phyloP scores from a whole-genome alignment of 2,329 filamentous ascomycete genomes.

The Escovopsis weberi region DNA sequence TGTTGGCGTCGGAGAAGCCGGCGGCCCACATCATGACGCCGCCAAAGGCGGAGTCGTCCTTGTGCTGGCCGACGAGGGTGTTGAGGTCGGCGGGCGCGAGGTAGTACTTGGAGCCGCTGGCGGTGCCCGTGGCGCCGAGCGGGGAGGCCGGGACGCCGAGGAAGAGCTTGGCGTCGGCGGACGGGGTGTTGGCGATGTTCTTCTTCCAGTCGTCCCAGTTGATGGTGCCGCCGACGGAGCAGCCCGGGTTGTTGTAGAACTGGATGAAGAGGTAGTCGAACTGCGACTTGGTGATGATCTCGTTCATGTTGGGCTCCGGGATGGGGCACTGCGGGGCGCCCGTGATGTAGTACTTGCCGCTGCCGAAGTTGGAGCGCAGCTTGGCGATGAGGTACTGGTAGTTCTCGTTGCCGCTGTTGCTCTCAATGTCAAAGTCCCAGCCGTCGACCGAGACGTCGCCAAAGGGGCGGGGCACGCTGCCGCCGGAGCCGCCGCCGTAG shows the following conservation, averaged over 20 bases:
- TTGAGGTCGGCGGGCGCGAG: constrained; percentile 17
- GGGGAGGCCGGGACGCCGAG: constrained; percentile 17
- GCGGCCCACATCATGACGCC: constrained; percentile 28
- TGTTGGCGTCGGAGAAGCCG: constrained; percentile 22
- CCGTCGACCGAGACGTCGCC: constrained; percentile 8
- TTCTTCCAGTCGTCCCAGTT: constrained; percentile 14
- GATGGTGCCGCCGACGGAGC: constrained; percentile 15
- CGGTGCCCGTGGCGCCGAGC: constrained; percentile 19
- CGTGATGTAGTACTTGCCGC: constrained; percentile 26
- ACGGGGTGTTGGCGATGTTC: constrained; percentile 13
- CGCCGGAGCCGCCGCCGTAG: constrained; percentile 5
- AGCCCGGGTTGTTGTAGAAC: constrained; percentile 33
- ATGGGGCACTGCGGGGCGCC: constrained; percentile 29
- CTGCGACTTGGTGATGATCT: constrained; percentile 19
- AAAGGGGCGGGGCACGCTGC: constrained; percentile 8
- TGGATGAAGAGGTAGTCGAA: constrained; percentile 27
- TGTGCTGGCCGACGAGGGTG: constrained; percentile 15
- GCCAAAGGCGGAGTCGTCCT: constrained; percentile 17
- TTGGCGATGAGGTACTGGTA: constrained; percentile 10
- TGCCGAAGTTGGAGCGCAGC: constrained; percentile 10
- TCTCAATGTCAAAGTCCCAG: constrained; percentile 12
- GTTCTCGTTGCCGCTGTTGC: constrained; percentile 8
- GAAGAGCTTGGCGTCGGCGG: constrained; percentile 14
- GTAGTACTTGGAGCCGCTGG: constrained; percentile 19
- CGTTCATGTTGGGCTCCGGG: constrained; percentile 23